Conservation (phyloP, 2,329 filamentous ascomycete species). For the Myotisia sp. region DNA sequence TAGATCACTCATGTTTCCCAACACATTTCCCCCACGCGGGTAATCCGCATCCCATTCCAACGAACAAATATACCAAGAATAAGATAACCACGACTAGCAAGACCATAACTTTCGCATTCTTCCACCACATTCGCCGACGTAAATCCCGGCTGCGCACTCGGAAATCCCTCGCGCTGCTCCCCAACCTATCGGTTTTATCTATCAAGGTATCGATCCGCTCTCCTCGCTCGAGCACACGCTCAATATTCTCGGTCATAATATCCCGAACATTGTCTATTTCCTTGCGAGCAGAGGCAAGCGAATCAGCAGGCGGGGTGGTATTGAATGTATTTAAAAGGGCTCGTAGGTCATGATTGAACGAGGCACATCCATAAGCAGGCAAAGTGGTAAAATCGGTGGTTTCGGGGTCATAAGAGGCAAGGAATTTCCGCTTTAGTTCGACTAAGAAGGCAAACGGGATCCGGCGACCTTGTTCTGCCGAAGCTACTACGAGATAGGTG, state of each 20-base stretch:
- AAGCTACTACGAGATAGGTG: slow-evolving; percentile 82
- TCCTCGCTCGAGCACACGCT: slow-evolving; percentile 72
- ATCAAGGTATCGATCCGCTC: slow-evolving; percentile 89
- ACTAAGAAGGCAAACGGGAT: slow-evolving; percentile 87
- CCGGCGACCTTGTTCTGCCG: slow-evolving; percentile 65
- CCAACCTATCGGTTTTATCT: slow-evolving; percentile 88
- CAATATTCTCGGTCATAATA: slow-evolving; percentile 94
- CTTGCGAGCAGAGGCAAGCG: slow-evolving; percentile 64
- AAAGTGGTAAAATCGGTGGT: slow-evolving; percentile 60
- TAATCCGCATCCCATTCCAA: slow-evolving; percentile 58
- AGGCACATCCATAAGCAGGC: slow-evolving; percentile 78
- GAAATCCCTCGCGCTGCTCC: slow-evolving; percentile 80
- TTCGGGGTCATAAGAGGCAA: slow-evolving; percentile 51
- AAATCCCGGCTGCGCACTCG: slow-evolving; percentile 71
- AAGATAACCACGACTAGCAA: slow-evolving; percentile 56
- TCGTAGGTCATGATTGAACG: slow-evolving; percentile 70
- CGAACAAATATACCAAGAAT: slow-evolving; percentile 56
- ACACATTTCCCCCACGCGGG: slow-evolving; percentile 39
- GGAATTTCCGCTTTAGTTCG: slow-evolving; percentile 79
- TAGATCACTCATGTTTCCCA: slow-evolving; percentile 12
- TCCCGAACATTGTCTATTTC: slow-evolving; percentile 88
- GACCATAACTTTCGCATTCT: slow-evolving; percentile 91
- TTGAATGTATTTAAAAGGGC: slow-evolving; percentile 71
- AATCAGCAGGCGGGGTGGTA: slow-evolving; percentile 63
- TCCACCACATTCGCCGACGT: slow-evolving; percentile 98